These are phyloP conservation scores for Xylaria nigripes DNA, from an alignment of 495 filamentous ascomycete species.

Conservation along the genomic window DNA sequence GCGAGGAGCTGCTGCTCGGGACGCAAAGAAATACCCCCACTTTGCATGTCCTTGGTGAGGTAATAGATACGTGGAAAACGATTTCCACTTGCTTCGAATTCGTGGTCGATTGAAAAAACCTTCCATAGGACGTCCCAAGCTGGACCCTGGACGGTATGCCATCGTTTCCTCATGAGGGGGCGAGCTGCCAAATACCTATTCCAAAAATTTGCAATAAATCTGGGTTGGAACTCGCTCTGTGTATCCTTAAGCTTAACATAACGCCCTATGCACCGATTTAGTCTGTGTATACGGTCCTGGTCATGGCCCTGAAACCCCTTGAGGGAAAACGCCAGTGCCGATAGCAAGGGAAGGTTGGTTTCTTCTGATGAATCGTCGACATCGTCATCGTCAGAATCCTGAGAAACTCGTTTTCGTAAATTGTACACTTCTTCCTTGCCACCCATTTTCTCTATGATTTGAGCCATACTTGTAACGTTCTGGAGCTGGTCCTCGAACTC, in stretches of 20 bases:
- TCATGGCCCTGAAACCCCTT: slow-evolving; percentile 3
- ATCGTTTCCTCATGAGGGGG: slow-evolving; percentile 35
- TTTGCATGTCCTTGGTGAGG: slow-evolving; percentile 54
- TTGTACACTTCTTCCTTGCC: slow-evolving; percentile 31
- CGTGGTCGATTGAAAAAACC: slow-evolving; percentile 30
- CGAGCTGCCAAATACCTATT: slow-evolving; percentile 37
- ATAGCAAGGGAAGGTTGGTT: slow-evolving; percentile 11
- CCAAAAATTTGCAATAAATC: slow-evolving; percentile 32
- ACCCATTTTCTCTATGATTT: slow-evolving; percentile 30
- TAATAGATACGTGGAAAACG: slow-evolving; percentile 52
- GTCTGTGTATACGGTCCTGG: slow-evolving; percentile 6
- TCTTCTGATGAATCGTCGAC: slow-evolving; percentile 22
- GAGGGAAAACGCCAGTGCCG: slow-evolving; percentile 2
- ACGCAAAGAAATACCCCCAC: slow-evolving; percentile 43
- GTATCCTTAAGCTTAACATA: neutral
- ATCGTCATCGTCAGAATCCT: slow-evolving; percentile 23
- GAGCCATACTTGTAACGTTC: slow-evolving; percentile 27
- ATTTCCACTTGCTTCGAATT: slow-evolving; percentile 39
- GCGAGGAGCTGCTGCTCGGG: slow-evolving; percentile 53
- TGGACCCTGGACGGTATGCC: slow-evolving; percentile 37
- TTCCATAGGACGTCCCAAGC: slow-evolving; percentile 52
- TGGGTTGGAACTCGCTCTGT: slow-evolving; percentile 20
- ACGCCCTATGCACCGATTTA: slow-evolving; percentile 23
- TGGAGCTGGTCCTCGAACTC: slow-evolving; percentile 50
- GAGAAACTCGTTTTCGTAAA: slow-evolving; percentile 30